Percentiles rank a stretch among this genome's conserved stretches.
Evolutionary conservation across 805 yeast genomes (phyloP).

Genomic region (Ascoidea rubescens): DNA sequence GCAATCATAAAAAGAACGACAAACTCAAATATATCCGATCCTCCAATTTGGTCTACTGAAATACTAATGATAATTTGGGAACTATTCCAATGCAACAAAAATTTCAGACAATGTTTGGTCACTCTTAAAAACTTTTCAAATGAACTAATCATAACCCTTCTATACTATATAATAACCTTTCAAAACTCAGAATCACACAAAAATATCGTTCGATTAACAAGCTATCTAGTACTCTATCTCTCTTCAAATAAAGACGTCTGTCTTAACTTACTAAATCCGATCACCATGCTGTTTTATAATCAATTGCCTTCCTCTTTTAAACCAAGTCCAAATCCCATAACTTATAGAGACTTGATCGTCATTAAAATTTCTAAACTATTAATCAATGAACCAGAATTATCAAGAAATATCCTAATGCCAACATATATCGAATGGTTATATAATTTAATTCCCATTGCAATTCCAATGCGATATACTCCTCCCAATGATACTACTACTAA

Average conservation of each 20-base stretch:
- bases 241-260: constrained; percentile 25
- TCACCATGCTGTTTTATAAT: constrained; percentile 29
- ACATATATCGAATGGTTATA: constrained; percentile 46
- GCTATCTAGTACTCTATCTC: constrained; percentile 38
- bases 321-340: constrained; percentile 21
- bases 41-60: constrained; percentile 35
- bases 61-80: constrained; percentile 62
- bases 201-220: constrained; percentile 14
- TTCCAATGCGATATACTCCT: neutral
- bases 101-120: constrained; percentile 31
- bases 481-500: neutral
- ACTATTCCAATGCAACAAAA: constrained; percentile 55
- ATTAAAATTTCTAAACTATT: constrained; percentile 35
- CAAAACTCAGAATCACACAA: constrained; percentile 23
- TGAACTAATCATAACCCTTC: constrained; percentile 37
- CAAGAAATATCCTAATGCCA: constrained; percentile 24
- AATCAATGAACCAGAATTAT: constrained; percentile 16
- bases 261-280: constrained; percentile 28
- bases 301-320: constrained; percentile 40
- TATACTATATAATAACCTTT: constrained; percentile 43
- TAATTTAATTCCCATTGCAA: constrained; percentile 37
- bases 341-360: constrained; percentile 52
- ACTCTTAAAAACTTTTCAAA: constrained; percentile 26
- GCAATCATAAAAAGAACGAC: neutral
- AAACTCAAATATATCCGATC: constrained; percentile 7